Evolutionary conservation across 2,329 filamentous ascomycete species (phyloP).

Genomic region (Juglanconis oblonga): DNA sequence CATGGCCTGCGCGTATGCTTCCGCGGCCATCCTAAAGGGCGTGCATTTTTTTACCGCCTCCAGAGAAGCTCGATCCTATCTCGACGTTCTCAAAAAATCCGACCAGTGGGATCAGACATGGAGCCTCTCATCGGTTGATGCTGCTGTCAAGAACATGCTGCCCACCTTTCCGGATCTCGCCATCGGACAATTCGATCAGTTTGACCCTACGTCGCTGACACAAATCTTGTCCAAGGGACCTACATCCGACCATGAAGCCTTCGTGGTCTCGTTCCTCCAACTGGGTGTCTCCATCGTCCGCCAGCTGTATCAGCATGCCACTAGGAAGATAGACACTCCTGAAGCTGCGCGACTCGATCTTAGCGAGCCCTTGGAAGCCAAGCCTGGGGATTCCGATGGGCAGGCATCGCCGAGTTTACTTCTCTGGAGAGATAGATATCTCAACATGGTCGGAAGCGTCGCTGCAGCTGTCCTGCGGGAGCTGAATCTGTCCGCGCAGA

Average conservation of each 20-base stretch:
- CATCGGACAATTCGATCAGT: not conserved
- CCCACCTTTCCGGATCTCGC: slow-evolving; percentile 10
- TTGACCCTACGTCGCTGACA: slow-evolving; percentile 6
- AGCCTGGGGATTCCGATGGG: not conserved
- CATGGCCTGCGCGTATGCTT: slow-evolving; percentile 3
- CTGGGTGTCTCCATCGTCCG: slow-evolving; percentile 11
- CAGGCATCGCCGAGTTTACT: not conserved
- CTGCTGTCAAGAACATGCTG: slow-evolving; percentile 3
- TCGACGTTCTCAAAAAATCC: not conserved
- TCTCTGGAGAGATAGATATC: slow-evolving; percentile 7
- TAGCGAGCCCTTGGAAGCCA: not conserved
- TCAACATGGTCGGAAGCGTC: slow-evolving; percentile 9
- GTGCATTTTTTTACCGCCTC: slow-evolving; percentile 7
- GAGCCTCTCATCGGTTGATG: not conserved
- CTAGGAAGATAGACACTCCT: not conserved
- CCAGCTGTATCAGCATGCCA: slow-evolving; percentile 15
- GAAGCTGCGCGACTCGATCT: not conserved
- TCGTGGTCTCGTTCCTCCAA: slow-evolving; percentile 4
- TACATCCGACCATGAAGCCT: not conserved
- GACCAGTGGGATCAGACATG: not conserved
- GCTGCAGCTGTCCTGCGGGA: slow-evolving; percentile 11
- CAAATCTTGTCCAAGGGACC: not conserved
- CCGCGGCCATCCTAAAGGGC: slow-evolving; percentile 8
- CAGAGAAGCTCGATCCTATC: not conserved
- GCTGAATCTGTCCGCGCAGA: slow-evolving; percentile 8